Evolutionary conservation across 2,329 filamentous ascomycete genomes (phyloP), one percentile per base, ranked within the genome.

Genomic region (Fusarium ramigenum): DNA sequence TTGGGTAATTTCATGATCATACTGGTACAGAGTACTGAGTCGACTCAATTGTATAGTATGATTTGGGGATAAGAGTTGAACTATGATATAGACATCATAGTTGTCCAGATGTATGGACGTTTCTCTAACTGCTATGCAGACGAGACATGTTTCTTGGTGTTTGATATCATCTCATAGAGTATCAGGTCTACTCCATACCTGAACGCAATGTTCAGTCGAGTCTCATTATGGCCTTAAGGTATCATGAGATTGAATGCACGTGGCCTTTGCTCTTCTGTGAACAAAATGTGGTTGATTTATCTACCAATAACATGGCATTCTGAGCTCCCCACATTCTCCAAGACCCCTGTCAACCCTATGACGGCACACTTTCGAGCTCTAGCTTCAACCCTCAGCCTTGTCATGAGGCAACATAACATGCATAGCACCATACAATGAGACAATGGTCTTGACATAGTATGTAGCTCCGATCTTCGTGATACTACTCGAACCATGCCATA

Each of bases 261-360:
- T 70, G 67, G 47, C 59, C 53, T 53, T 28, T 49, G 43, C 23
- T 42, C 49, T 12, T 50, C 36, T 52, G 50, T 56, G 46, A 39
- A 50, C 32, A 37, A 18, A 52, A 21, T 34, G 23, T 58, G 34
- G 50, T 28, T 28, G 49, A 47, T 30, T 9, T 25, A 10, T 34
- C 34, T 32, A 12, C 71, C 71, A 74, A 72, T 62, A 53, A 68
- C 11, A 60, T 30, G n/a, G 25, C 46, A 47, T 16, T 32, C 42
- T 39, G 9, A 63, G 59, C 66, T 72, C 71, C 71, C 71, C 71
- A 74, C 71, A 74, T 58, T 74, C 61, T 60, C n/a, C n/a, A 56
- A 58, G 40, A 69, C 71, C 67, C 70, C 50, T 68, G 59, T 39
- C 42, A 74, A 74, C 71, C 60, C 57, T 64, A 74, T 74, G 71